These are phyloP conservation scores for Nicotiana attenuata DNA, from an alignment of 257 asterid species.

Conservation along the genomic window DNA sequence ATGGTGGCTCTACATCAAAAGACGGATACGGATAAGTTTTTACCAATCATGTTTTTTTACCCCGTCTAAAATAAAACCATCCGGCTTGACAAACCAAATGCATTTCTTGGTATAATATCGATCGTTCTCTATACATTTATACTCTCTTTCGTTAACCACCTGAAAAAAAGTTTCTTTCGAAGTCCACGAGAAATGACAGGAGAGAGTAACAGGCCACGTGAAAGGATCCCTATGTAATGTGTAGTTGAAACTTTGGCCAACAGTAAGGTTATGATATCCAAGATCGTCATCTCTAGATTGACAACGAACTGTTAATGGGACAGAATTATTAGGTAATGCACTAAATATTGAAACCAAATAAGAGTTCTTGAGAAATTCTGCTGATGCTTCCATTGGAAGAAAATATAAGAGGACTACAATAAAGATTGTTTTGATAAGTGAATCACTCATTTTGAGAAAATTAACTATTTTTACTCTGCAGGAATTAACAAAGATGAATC, in stretches of 20 bases:
- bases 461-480: background rate
- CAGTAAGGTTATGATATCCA: background rate
- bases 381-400: background rate
- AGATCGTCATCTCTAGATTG: background rate
- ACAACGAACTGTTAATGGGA: background rate
- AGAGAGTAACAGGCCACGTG: background rate
- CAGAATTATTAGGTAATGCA: background rate
- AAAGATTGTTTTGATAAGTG: background rate
- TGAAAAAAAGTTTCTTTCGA: background rate
- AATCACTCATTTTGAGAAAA: background rate
- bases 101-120: background rate
- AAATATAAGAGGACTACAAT: background rate
- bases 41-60: background rate
- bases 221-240: background rate
- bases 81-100: background rate
- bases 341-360: background rate
- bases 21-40: too few relatives aligned
- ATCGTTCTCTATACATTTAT: background rate
- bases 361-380: too few relatives aligned
- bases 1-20: too few relatives aligned
- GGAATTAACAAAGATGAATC: background rate
- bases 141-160: background rate
- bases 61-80: slow-evolving; percentile 2
- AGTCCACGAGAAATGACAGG: slow-evolving; percentile 4
- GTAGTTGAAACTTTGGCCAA: background rate